These are phyloP conservation scores for Aegilops sharonensis DNA, from an alignment of 176 grass and related monocot species.

Conservation along the genomic window DNA sequence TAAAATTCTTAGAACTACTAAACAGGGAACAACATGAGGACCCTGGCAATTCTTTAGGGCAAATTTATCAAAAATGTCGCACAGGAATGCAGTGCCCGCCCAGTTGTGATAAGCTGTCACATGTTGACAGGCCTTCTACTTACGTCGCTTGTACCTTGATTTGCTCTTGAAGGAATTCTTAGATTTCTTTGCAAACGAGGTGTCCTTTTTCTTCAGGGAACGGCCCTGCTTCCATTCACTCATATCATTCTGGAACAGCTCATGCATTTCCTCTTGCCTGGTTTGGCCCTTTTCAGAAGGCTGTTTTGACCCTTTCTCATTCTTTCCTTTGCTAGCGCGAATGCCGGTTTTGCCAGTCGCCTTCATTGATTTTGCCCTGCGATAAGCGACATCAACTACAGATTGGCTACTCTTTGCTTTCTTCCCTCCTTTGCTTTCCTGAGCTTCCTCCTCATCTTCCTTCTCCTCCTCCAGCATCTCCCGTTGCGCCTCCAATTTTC, in stretches of 20 bases:
- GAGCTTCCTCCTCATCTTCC: constrained; percentile 49
- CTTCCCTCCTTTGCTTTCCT: constrained; percentile 61
- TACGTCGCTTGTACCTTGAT: constrained; percentile 64
- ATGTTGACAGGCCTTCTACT: constrained; percentile 31
- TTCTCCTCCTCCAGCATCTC: constrained; percentile 68
- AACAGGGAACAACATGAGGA: not conserved
- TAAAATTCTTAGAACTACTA: constrained; percentile 9
- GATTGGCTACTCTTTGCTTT: constrained; percentile 56
- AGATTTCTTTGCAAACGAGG: constrained; percentile 42
- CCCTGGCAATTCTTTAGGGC: not conserved
- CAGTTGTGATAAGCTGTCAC: not conserved
- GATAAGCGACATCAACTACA: constrained; percentile 81
- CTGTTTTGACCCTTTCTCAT: constrained; percentile 46
- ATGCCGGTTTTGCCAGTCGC: constrained; percentile 41
- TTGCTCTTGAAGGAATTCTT: constrained; percentile 98
- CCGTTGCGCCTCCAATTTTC: constrained; percentile 70
- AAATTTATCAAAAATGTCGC: constrained; percentile 17
- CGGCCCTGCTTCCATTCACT: constrained; percentile 74
- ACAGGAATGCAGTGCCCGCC: not conserved
- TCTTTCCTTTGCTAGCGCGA: constrained; percentile 47
- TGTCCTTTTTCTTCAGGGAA: constrained; percentile 48
- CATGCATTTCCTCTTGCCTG: constrained; percentile 86
- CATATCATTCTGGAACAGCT: constrained; percentile 93
- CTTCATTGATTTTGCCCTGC: constrained; percentile 80
- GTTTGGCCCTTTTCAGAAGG: constrained; percentile 43